These are phyloP conservation scores for Pyrenopolyporus hunteri DNA, from an alignment of 495 filamentous ascomycete genomes.

Conservation along the genomic window DNA sequence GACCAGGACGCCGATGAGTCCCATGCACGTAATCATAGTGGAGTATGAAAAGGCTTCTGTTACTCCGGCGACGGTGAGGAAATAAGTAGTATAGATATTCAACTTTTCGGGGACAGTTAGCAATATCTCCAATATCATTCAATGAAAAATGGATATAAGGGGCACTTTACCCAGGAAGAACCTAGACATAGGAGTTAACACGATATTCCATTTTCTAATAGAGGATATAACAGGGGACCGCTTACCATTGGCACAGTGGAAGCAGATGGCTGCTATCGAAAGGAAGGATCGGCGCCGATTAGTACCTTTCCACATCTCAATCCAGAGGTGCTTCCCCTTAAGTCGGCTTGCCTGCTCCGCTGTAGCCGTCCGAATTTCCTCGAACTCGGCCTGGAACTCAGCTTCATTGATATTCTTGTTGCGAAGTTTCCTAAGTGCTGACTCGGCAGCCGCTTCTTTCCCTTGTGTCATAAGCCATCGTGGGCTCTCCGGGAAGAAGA, in stretches of 20 bases:
- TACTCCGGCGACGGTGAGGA: constrained; percentile 59
- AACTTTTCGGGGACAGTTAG: not conserved
- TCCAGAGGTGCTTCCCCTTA: constrained; percentile 44
- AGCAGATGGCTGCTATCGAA: constrained; percentile 41
- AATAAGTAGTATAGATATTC: constrained; percentile 47
- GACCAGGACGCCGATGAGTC: constrained; percentile 54
- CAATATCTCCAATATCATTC: not conserved
- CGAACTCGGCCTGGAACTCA: constrained; percentile 53
- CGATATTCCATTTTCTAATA: not conserved
- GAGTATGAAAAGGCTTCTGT: constrained; percentile 57
- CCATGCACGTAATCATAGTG: constrained; percentile 57
- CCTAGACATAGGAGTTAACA: constrained; percentile 19
- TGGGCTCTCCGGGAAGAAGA: constrained; percentile 63
- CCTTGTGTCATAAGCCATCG: constrained; percentile 61
- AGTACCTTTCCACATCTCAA: constrained; percentile 54
- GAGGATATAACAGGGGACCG: not conserved
- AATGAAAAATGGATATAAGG: not conserved
- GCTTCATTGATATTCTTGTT: constrained; percentile 43
- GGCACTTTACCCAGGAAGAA: constrained; percentile 39
- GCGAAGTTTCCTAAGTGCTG: constrained; percentile 50
- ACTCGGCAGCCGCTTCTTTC: constrained; percentile 49
- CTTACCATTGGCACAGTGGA: constrained; percentile 44
- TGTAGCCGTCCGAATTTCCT: constrained; percentile 53
- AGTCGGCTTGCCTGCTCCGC: constrained; percentile 48
- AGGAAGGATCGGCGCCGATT: constrained; percentile 39